A percentile compares a stretch with the other conserved stretches of the same genome.
Conservation (phyloP, 2,329 filamentous ascomycete species). For the Diaporthe helianthi region DNA sequence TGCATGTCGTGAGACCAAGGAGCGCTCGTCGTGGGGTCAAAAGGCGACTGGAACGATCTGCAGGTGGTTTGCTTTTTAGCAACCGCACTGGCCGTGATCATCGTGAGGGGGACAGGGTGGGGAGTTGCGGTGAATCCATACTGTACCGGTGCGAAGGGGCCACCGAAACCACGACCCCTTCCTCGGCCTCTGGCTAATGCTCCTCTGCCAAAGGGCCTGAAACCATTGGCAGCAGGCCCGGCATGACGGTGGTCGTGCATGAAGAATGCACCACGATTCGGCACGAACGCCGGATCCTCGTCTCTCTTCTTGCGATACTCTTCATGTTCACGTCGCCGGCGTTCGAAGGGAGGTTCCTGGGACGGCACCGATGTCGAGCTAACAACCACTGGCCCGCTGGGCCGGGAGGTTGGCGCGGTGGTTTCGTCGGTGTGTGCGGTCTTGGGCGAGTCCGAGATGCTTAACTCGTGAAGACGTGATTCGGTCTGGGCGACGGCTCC, state of each 20-base stretch:
- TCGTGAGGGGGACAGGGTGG: not conserved
- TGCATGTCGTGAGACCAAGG: conserved; percentile 97
- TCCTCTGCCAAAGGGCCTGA: conserved; percentile 72
- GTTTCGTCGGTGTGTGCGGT: conserved; percentile 55
- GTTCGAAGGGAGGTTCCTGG: conserved; percentile 69
- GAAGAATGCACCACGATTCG: conserved; percentile 93
- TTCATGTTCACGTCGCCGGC: conserved; percentile 84
- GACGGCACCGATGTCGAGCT: conserved; percentile 59
- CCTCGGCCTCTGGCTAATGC: conserved; percentile 62
- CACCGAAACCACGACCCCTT: conserved; percentile 62
- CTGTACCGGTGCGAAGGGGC: conserved; percentile 67
- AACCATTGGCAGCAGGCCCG: conserved; percentile 78
- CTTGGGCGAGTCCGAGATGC: conserved; percentile 51
- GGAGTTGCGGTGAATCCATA: conserved; percentile 52
- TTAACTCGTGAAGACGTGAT: conserved; percentile 63
- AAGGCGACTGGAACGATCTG: conserved; percentile 54
- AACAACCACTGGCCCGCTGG: conserved; percentile 59
- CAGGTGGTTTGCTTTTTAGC: not conserved
- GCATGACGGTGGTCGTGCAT: conserved; percentile 92
- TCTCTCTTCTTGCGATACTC: conserved; percentile 89
- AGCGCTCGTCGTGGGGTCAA: conserved; percentile 71
- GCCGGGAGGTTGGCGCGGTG: conserved; percentile 48
- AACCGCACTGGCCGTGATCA: conserved; percentile 29
- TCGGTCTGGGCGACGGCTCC: conserved; percentile 56
- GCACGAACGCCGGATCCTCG: conserved; percentile 90